These are phyloP conservation scores for Dictyostelium brefeldianum DNA, from an alignment of 78 protist genomes.

Conservation along the genomic window DNA sequence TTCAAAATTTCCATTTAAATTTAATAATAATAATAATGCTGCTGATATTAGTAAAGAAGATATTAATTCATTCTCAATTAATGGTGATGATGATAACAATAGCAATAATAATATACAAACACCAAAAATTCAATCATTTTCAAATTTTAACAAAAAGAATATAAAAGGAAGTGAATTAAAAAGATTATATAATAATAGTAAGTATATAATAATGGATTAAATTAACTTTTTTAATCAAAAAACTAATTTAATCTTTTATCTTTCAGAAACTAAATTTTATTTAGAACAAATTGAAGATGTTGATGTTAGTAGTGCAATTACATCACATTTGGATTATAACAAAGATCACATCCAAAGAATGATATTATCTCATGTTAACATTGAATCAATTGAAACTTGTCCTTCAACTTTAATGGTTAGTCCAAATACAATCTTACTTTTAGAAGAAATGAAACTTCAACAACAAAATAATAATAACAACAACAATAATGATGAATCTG, in stretches of 20 bases:
- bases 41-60: background rate
- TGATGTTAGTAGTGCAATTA: slow-evolving; percentile 54
- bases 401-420: background rate
- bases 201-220: background rate
- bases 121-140: slow-evolving; percentile 15
- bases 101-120: background rate
- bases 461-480: background rate
- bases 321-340: slow-evolving; percentile 71
- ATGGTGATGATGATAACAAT: background rate
- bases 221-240: background rate
- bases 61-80: background rate
- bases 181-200: background rate
- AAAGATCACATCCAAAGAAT: background rate
- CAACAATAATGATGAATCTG: background rate
- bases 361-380: slow-evolving; percentile 63
- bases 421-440: slow-evolving; percentile 6
- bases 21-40: background rate
- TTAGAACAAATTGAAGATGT: slow-evolving; percentile 61
- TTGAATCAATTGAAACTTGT: slow-evolving; percentile 15
- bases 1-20: background rate
- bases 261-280: slow-evolving; percentile 24
- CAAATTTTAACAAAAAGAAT: background rate
- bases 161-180: slow-evolving; percentile 1
- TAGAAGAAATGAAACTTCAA: background rate
- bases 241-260: background rate